Base-by-base conservation (phyloP, 148 eudicot genomes). In the Arctostaphylos glauca region DNA sequence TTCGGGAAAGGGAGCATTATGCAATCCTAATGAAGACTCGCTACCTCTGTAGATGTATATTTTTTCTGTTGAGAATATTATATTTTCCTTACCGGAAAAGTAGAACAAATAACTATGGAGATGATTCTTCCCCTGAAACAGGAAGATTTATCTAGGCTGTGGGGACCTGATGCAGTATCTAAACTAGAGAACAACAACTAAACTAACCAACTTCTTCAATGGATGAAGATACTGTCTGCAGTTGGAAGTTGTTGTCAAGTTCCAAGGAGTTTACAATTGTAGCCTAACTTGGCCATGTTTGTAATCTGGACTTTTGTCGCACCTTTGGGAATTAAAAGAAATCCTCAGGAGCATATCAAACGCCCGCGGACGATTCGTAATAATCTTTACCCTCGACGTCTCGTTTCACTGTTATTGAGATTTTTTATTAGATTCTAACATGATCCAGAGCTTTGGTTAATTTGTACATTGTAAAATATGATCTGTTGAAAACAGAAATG, bases 91-190 rank as follows among this genome's bases (percentile, higher is more conserved):
- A 44, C 13, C 47, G 64, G 19, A 18, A 43, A 18, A 21, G 14
- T 2, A 67, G 53, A 49, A 12, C 46, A 15, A 25, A 31, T 76
- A 80, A 48, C 21, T 43, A 46, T 59, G 76, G 46, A 80, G 74
- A 31, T 55, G 54, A 52, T 77, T 81, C 82, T 77, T 73, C 44
- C 70, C 6, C 43, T 83, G 81, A 72, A 76, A 89, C 97, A 95
- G 98, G 94, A 86, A 77, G 95, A 95, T 81, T 86, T 95, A 68
- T 87, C 88, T 54, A 87, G 84, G 86, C 4, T 86, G 66, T 82
- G 84, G n/a, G 92, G 95, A 31, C 88, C 93, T 14, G 92, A 92
- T 5, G 87, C 85, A 31, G 68, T 91, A 31, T 60, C 88, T 23
- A 81, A 82, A 50, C 88, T 88, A n/a, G 87, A 88, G 79, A 89